Evolutionary conservation across 2,329 filamentous ascomycete genomes (phyloP).

Genomic region (Aspergillaceae sp.): DNA sequence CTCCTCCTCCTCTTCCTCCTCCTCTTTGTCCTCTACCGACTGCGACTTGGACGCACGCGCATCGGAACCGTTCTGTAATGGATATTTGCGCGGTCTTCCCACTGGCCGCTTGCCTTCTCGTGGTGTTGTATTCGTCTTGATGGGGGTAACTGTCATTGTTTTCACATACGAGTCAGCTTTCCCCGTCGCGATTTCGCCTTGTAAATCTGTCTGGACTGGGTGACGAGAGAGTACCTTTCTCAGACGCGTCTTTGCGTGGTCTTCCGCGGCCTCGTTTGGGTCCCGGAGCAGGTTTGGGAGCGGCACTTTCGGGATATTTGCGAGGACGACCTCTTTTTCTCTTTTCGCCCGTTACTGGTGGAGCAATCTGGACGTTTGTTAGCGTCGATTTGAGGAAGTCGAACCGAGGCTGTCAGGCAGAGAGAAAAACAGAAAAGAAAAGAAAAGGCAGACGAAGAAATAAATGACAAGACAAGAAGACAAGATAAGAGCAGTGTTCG

Average conservation of each 20-base stretch:
- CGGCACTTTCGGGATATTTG: constrained; percentile 19
- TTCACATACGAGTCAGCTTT: too few relatives aligned
- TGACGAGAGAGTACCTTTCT: constrained; percentile 4
- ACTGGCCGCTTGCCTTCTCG: constrained; percentile 14
- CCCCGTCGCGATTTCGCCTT: not conserved
- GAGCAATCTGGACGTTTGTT: not conserved
- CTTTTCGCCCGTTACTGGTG: constrained; percentile 20
- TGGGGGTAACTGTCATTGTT: not conserved
- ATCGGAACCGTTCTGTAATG: constrained; percentile 10
- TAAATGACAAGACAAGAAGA: too few relatives aligned
- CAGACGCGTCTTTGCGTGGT: constrained; percentile 20
- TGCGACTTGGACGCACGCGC: constrained; percentile 10
- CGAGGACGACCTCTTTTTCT: constrained; percentile 27
- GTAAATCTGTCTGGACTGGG: not conserved
- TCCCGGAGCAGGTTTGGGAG: constrained; percentile 16
- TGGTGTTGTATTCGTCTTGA: not conserved
- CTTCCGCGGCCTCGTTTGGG: constrained; percentile 27
- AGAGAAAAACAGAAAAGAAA: too few relatives aligned
- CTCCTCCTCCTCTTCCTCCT: constrained; percentile 8
- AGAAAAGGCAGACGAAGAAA: too few relatives aligned
- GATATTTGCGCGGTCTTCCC: constrained; percentile 18
- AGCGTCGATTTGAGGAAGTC: not conserved
- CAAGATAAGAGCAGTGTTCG: too few relatives aligned
- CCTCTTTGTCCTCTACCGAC: constrained; percentile 6
- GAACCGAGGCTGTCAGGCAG: not conserved